Evolutionary conservation across 306 rosid genomes (phyloP), one percentile per base, ranked within the genome.

Genomic region (Dryas octopetala): DNA sequence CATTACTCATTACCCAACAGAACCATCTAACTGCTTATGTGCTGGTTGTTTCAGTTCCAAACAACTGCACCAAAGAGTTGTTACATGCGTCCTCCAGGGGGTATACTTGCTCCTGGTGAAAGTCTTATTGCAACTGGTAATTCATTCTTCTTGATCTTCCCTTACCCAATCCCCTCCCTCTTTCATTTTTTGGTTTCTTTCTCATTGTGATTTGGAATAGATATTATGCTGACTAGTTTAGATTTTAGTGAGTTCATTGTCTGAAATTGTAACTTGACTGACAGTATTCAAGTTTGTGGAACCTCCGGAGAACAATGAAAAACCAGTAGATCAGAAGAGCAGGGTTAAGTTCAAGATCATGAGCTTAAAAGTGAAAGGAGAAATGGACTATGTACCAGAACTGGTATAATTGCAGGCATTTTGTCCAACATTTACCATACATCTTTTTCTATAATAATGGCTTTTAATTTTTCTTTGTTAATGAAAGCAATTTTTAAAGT

Each of bases 31-130:
- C 70, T 70, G 44, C 48, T 76, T 61, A 70, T 72, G 3, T 73
- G 15, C 84, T 80, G 71, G 76, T 54, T 75, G 78, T 84, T 78
- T 70, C 72, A 92, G 98, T 92, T 92, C 75, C 98, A 92, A 90
- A 92, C 98, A 66, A 92, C 98, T 59, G 97, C 96, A 12, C 97
- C 98, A 67, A 93, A 93, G 89, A 90, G 98, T 78, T 93, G 98
- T 74, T 93, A 84, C 77, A 93, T 93, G 98, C 96, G 96, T 64
- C 98, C 96, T 80, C 95, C 98, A 0, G 93, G 98, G 26, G 96
- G 93, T 40, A 86, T 93, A 67, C 95, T 93, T 80, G 89, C 90
- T 68, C 96, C 96, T 23, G 90, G 88, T 85, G 98, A 90, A 85
- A 86, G 90, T 79, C 70, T 89, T 69, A 84, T 89, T 55, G 96